phyloP scores from a whole-genome alignment of 2,329 filamentous ascomycete species.

The Penicillium sp. region DNA sequence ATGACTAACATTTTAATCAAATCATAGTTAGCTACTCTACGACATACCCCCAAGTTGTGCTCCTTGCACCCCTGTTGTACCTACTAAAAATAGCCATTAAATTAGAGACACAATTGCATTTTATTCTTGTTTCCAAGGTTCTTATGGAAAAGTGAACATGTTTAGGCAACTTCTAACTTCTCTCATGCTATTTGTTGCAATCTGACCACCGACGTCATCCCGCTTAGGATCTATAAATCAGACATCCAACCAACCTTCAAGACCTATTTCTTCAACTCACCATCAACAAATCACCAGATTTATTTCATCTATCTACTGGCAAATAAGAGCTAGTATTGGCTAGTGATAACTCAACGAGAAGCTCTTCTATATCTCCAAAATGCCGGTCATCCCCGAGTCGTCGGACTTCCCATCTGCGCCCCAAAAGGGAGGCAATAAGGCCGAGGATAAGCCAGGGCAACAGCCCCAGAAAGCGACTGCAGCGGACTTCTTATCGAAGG shows the following conservation, averaged over 20 bases:
- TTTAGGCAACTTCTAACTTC: neutral
- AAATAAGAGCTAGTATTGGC: neutral
- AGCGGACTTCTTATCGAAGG: slow-evolving; percentile 43
- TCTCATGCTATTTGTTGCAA: slow-evolving; percentile 1
- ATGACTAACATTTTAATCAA: neutral
- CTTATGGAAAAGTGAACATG: neutral
- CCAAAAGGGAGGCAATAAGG: slow-evolving; percentile 22
- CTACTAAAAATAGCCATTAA: neutral
- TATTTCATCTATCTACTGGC: neutral
- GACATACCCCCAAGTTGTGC: neutral
- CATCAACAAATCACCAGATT: neutral
- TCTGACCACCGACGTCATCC: slow-evolving; percentile 25
- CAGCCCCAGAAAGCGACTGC: slow-evolving; percentile 34
- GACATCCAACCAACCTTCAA: neutral
- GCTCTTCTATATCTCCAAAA: slow-evolving; percentile 13
- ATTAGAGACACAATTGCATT: neutral
- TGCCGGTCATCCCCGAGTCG: slow-evolving; percentile 34
- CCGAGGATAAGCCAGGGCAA: slow-evolving; percentile 33
- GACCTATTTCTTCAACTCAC: neutral
- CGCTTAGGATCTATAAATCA: slow-evolving; percentile 15
- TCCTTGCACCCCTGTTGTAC: neutral
- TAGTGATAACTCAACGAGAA: neutral
- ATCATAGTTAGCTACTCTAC: neutral
- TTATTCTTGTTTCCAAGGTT: neutral
- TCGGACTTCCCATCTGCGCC: slow-evolving; percentile 25